Percentiles rank a stretch among this genome's conserved stretches.
phyloP scores from a whole-genome alignment of 768 basidiomycete genomes.

The Pseudohyphozyma bogoriensis region DNA sequence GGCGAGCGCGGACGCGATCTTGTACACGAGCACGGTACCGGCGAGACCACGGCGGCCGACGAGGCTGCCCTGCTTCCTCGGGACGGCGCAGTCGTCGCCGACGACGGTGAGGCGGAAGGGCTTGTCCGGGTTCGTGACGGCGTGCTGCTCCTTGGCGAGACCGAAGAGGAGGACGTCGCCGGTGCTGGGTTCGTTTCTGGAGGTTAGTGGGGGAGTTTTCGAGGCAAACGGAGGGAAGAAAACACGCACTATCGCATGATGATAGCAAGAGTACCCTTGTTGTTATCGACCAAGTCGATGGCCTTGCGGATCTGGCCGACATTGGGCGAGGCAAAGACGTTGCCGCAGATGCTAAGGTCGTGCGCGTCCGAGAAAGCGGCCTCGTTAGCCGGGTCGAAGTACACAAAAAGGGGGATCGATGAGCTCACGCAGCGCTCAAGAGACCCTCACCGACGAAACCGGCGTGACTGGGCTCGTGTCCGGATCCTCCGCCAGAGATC shows the following conservation, averaged over 20 bases:
- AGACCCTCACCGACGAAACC: conserved; percentile 57
- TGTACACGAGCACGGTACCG: conserved; percentile 41
- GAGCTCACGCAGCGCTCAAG: not conserved
- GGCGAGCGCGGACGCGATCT: conserved; percentile 39
- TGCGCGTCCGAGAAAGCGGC: conserved; percentile 29
- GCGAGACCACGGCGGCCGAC: conserved; percentile 41
- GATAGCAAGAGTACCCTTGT: conserved; percentile 1
- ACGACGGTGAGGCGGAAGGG: conserved; percentile 36
- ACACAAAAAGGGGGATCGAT: too few relatives aligned
- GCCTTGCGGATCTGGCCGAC: conserved; percentile 70
- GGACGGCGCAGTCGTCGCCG: conserved; percentile 41
- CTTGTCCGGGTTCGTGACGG: conserved; percentile 19
- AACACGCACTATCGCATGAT: not conserved
- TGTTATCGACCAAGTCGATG: conserved; percentile 44
- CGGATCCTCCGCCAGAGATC: conserved; percentile 59
- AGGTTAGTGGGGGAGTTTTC: not conserved
- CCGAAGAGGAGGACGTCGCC: conserved; percentile 40
- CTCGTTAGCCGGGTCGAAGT: too few relatives aligned
- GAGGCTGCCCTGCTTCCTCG: conserved; percentile 36
- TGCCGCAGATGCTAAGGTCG: conserved; percentile 48
- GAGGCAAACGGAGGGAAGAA: too few relatives aligned
- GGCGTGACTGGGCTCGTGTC: conserved; percentile 83
- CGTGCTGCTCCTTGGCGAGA: conserved; percentile 34
- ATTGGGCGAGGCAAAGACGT: conserved; percentile 80
- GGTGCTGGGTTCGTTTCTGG: not conserved